Evolutionary conservation across 2,329 filamentous ascomycete genomes (phyloP), one percentile per base, ranked within the genome.

Genomic region (Macrophomina pseudophaseolina): DNA sequence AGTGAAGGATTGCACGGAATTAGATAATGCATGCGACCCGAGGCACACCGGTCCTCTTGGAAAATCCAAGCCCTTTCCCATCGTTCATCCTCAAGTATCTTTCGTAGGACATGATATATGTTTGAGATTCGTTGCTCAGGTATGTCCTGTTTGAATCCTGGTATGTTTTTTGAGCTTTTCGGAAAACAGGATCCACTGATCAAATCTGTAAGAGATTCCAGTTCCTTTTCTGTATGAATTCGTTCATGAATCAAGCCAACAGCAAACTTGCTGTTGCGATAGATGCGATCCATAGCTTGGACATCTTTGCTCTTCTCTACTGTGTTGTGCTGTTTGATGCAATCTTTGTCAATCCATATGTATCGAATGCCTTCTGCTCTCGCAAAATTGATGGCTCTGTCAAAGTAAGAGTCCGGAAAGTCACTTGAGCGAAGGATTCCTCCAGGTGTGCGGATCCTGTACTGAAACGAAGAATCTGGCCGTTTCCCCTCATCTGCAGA

Each of bases 11-110:
- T 33, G 40, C 64, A 49, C n/a, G 71, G 70, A n/a, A 72, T 69
- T 23, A 72, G 65, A 3, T 72, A 46, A 1, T 18, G 53, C 71
- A 72, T 73, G 28, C 49, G 32, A 7, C 40, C 8, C 0, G 70
- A 71, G 12, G 71, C 69, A 33, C 70, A 56, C 12, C 71, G 69
- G 9, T 72, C 71, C 66, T 73, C 71, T 40, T 73, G 71, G 38
- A 73, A 73, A 18, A 73, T 72, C 71, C 71, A 73, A 14, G 68
- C 71, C 5, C 71, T 70, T 18, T 63, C 62, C 71, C 71, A 73
- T 16, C 71, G 69, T 16, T 59, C 35, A 18, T 73, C 71, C 35
- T 65, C 69, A 2, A 72, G 23, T 18, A 66, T 66, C 12, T 23
- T 23, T 53, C 33, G 35, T 7, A 72, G 68, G 1, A 72, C 53